Percentiles rank a stretch among this genome's conserved stretches.
phyloP scores from a whole-genome alignment of 305 asterid species.

The Plantago rigida region DNA sequence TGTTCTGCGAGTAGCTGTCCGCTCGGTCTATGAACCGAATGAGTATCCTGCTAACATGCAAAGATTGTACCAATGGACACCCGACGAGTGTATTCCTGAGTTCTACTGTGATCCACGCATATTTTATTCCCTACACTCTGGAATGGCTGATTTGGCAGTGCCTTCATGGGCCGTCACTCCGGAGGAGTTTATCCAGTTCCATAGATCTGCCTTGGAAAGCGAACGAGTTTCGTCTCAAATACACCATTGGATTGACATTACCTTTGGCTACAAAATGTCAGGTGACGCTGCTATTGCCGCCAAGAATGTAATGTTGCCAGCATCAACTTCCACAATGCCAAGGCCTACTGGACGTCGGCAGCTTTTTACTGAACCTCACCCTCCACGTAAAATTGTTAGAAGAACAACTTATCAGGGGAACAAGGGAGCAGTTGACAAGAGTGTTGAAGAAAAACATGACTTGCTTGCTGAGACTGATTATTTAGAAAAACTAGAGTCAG shows the following conservation, averaged over 20 bases:
- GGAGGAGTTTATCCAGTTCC: constrained; percentile 76
- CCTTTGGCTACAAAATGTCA: constrained; percentile 89
- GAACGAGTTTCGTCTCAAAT: constrained; percentile 56
- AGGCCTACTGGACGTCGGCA: constrained; percentile 85
- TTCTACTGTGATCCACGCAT: constrained; percentile 79
- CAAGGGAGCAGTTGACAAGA: constrained; percentile 27
- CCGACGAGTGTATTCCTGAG: constrained; percentile 98
- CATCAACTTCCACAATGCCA: constrained; percentile 46
- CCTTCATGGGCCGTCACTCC: constrained; percentile 90
- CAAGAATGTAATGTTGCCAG: constrained; percentile 84
- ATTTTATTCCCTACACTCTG: constrained; percentile 70
- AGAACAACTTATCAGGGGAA: constrained; percentile 25
- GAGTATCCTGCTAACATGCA: constrained; percentile 97
- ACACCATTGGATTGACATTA: constrained; percentile 93
- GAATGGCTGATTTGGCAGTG: constrained; percentile 90
- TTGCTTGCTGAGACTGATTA: constrained; percentile 32
- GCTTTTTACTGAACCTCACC: constrained; percentile 82
- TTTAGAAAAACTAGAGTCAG: constrained; percentile 60
- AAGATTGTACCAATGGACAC: constrained; percentile 94
- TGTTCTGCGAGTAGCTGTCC: constrained; percentile 74
- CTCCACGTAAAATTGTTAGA: constrained; percentile 47
- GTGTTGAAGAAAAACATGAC: constrained; percentile 25
- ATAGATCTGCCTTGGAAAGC: constrained; percentile 78
- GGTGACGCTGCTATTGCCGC: constrained; percentile 88
- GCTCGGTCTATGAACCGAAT: constrained; percentile 97